Evolutionary conservation across 2,329 filamentous ascomycete species (phyloP), one percentile per base, ranked within the genome.

Genomic region (Ophiosphaerella korrae): DNA sequence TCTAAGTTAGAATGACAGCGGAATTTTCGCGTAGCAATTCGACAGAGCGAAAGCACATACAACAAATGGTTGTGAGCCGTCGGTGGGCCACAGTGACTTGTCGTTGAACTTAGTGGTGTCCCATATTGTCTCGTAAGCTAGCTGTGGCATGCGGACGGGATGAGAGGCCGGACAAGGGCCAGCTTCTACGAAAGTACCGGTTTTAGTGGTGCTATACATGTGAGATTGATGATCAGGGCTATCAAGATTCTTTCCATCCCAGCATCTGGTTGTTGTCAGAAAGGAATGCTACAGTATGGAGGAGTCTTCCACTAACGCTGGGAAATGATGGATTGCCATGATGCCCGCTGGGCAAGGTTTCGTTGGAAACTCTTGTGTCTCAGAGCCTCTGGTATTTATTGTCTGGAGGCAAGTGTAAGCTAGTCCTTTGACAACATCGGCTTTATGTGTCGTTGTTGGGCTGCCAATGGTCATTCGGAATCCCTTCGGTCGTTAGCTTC

Each of bases 271-370:
- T n/a, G 14, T 41, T 41, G 38, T 41, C 21, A 40, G 34, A 36
- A 33, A 32, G n/a, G 11, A 18, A 18, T n/a, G 41, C 42, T 35
- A 23, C 24, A 41, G 7, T 26, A 41, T 26, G 21, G 38, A 26
- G 18, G 5, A 41, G 24, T 26, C 38, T 41, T 41, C 13, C 13
- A 41, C 38, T 41, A 41, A 52, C 6, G 84, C 87, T 3, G 86
- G 87, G 75, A 89, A 87, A 76, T 87, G 85, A 31, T 88, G 74
- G 57, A 88, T 85, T 48, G 82, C 78, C 39, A 86, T 83, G 42
- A 88, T 72, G 9, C 81, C 75, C 88, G 71, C 14, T 35, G 46
- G 32, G 68, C 89, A 90, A 16, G 44, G 35, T 21, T 48, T 31
- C 16, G 31, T 52, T 9, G 54, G 54, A 37, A 57, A 49, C 7